Conservation (phyloP, 805 yeast species). For the Scheffersomyces amazonensis region DNA sequence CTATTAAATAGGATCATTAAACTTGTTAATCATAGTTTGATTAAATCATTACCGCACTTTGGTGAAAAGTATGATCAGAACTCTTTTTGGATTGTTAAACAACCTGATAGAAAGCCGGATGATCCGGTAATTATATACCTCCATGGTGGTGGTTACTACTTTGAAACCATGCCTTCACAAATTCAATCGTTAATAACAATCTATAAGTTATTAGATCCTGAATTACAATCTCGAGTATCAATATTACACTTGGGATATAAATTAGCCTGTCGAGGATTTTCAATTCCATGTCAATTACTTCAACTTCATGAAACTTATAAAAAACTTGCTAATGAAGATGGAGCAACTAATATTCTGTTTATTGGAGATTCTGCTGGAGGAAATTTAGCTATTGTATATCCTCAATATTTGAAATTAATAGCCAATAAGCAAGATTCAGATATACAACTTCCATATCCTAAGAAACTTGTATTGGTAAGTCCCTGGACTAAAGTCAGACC, state of each 20-base stretch:
- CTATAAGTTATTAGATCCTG: constrained; percentile 23
- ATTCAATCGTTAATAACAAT: constrained; percentile 25
- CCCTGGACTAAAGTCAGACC: constrained; percentile 39
- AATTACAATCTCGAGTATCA: constrained; percentile 13
- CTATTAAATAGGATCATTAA: constrained; percentile 10
- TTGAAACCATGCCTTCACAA: constrained; percentile 29
- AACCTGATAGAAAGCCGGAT: constrained; percentile 16
- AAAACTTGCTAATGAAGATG: constrained; percentile 14
- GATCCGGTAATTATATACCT: constrained; percentile 32
- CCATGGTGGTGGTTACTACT: constrained; percentile 41
- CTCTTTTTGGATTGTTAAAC: constrained; percentile 33
- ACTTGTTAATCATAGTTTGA: constrained; percentile 1
- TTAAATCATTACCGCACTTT: constrained; percentile 21
- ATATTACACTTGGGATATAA: constrained; percentile 30
- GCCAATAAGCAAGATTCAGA: constrained; percentile 1
- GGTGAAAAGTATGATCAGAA: constrained; percentile 29
- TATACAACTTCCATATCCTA: constrained; percentile 19
- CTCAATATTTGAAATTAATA: constrained; percentile 21
- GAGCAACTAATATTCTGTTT: constrained; percentile 25
- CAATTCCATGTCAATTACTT: constrained; percentile 29
- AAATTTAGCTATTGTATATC: constrained; percentile 27
- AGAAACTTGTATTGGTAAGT: constrained; percentile 22
- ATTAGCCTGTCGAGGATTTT: constrained; percentile 25
- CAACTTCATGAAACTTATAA: constrained; percentile 28
- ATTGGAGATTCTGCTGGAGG: constrained; percentile 47